Evolutionary conservation across 768 basidiomycete species (phyloP), one percentile per base, ranked within the genome.

Genomic region (Lactifluus echinatus): DNA sequence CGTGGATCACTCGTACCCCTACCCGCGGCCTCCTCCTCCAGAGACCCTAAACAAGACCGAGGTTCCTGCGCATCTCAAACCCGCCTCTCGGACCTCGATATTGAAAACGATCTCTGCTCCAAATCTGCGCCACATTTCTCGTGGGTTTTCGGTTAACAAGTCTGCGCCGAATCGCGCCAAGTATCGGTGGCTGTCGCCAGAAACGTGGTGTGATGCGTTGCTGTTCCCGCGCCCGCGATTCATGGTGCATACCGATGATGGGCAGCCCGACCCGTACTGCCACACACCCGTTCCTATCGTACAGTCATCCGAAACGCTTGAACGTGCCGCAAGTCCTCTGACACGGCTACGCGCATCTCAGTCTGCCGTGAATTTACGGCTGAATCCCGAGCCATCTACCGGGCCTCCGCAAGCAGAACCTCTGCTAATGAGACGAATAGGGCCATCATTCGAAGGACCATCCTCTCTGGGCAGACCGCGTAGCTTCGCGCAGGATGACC

Each of bases 141-240:
- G 55, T 6, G 53, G 24, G 26, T 59, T 60, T 15, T 8, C 64
- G 2, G 4, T 52, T 15, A 21, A 55, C 29, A 69, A 66, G 56
- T 60, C 64, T 28, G 63, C 62, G n/a, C 59, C 53, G 1, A 55
- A 55, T 47, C 81, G 75, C 64, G 73, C 73, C 12, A 79, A 75
- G 60, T 82, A 86, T 29, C 74, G 82, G 6, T 89, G 85, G 85
- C 65, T 89, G 2, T 79, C 82, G 2, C 79, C 86, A 0, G 86
- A 89, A 70, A 82, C 84, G 17, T 89, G 87, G 86, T 91, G 88
- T 69, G 87, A 90, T 61, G 87, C 87, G 0, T 64, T 90, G 8
- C 68, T 90, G 24, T 84, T 89, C 55, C 89, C 89, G 2, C 79
- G 86, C 1, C 89, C 89, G 12, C 75, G 87, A 50, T 78, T 91